Percentiles rank a stretch among this genome's conserved stretches.
Evolutionary conservation across 805 yeast species (phyloP).

Genomic region (fission yeast (Schizosaccharomyces pombe)): DNA sequence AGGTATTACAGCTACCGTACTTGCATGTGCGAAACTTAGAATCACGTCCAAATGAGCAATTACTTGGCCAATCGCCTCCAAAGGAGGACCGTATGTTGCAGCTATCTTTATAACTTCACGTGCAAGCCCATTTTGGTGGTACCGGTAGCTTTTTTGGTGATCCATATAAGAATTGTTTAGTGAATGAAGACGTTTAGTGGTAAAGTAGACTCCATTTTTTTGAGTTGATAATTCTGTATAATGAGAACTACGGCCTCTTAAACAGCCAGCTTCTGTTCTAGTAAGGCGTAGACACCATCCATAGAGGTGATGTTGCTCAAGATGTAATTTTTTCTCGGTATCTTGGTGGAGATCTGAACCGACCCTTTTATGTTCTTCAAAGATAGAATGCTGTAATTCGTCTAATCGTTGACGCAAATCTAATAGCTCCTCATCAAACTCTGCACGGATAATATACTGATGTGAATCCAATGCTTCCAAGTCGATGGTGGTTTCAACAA

Average conservation of each 20-base stretch:
- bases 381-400: constrained; percentile 29
- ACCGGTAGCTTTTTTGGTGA: constrained; percentile 42
- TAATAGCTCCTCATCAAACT: constrained; percentile 58
- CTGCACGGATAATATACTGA: constrained; percentile 70
- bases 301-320: constrained; percentile 67
- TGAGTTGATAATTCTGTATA: constrained; percentile 72
- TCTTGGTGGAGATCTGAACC: constrained; percentile 63
- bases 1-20: constrained; percentile 61
- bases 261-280: constrained; percentile 54
- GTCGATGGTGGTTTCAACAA: constrained; percentile 84
- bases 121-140: constrained; percentile 55
- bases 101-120: constrained; percentile 64
- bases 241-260: constrained; percentile 26
- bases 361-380: constrained; percentile 34
- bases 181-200: constrained; percentile 41
- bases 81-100: constrained; percentile 55
- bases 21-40: constrained; percentile 60
- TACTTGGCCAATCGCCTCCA: constrained; percentile 39
- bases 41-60: constrained; percentile 67
- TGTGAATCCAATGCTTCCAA: constrained; percentile 57
- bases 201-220: constrained; percentile 86
- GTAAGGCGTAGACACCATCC: constrained; percentile 93
- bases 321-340: constrained; percentile 63
- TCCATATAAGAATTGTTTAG: constrained; percentile 35
- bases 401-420: constrained; percentile 37